Conservation (phyloP, 2,329 filamentous ascomycete genomes). For the Pseudofabraea citricarpa region DNA sequence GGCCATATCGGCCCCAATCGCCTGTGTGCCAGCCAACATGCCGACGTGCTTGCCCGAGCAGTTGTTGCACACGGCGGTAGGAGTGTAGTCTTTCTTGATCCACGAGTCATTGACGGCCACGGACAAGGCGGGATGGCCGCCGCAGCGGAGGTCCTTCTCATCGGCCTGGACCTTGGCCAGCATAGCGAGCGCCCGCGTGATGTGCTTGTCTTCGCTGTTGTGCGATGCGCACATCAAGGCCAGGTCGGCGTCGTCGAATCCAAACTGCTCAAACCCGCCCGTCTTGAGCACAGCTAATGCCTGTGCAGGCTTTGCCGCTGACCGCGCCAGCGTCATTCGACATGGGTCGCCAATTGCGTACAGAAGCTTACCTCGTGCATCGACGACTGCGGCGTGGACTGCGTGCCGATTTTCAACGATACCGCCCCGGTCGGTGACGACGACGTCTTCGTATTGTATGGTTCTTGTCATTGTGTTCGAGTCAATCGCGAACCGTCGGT, state of each 20-base stretch:
- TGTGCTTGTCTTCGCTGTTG: constrained; percentile 37
- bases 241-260: constrained; percentile 36
- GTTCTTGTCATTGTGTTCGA: constrained; percentile 2
- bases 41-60: constrained; percentile 45
- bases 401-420: constrained; percentile 39
- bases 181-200: constrained; percentile 33
- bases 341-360: constrained; percentile 35
- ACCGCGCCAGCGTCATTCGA: constrained; percentile 38
- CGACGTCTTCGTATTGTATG: constrained; percentile 20
- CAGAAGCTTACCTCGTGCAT: constrained; percentile 33
- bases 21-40: constrained; percentile 38
- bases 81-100: constrained; percentile 33
- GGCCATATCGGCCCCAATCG: constrained; percentile 26
- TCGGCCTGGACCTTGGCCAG: constrained; percentile 28
- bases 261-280: constrained; percentile 30
- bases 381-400: constrained; percentile 38
- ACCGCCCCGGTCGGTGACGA: constrained; percentile 33
- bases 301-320: constrained; percentile 41
- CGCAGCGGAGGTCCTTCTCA: constrained; percentile 36
- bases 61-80: constrained; percentile 36
- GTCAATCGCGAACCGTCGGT: too few relatives aligned
- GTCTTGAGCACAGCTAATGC: constrained; percentile 39
- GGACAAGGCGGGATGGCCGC: constrained; percentile 34
- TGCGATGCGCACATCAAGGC: constrained; percentile 44
- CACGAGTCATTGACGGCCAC: constrained; percentile 32